phyloP scores from a whole-genome alignment of 441 rosid species.

The Gossypium trilobum region DNA sequence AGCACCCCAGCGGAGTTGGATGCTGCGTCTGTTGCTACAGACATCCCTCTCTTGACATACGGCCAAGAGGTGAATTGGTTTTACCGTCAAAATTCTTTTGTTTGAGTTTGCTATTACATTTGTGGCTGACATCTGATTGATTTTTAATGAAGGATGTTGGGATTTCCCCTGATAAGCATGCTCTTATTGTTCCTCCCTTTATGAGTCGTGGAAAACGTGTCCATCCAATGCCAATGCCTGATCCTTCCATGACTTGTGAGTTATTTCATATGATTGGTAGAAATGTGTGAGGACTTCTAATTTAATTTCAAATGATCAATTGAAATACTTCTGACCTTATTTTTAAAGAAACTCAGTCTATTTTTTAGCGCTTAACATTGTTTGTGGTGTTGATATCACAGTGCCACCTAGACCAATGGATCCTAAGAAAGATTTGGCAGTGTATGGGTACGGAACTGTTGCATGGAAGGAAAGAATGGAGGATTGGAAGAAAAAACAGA shows the following conservation, averaged over 20 bases:
- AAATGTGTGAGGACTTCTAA: neutral
- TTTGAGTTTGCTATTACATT: neutral
- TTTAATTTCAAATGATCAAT: slow-evolving; percentile 12
- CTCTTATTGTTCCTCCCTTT: slow-evolving; percentile 52
- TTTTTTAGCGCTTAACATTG: slow-evolving; percentile 5
- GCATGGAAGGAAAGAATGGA: slow-evolving; percentile 97
- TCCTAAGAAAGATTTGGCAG: slow-evolving; percentile 77
- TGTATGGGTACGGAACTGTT: slow-evolving; percentile 85
- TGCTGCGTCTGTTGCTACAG: slow-evolving; percentile 30
- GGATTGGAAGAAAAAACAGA: slow-evolving; percentile 81
- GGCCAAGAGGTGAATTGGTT: slow-evolving; percentile 44
- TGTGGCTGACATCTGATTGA: slow-evolving; percentile 16
- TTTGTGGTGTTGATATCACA: slow-evolving; percentile 24
- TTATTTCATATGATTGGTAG: slow-evolving; percentile 9
- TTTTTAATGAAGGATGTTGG: slow-evolving; percentile 38
- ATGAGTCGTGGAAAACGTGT: slow-evolving; percentile 32
- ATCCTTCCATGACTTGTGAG: slow-evolving; percentile 48
- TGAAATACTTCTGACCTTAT: slow-evolving; percentile 1
- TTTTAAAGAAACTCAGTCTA: neutral
- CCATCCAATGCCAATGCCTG: slow-evolving; percentile 48
- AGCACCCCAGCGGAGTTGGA: slow-evolving; percentile 39
- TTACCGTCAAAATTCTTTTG: slow-evolving; percentile 1
- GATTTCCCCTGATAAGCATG: slow-evolving; percentile 53
- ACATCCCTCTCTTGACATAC: slow-evolving; percentile 55
- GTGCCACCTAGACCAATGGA: slow-evolving; percentile 86